phyloP scores from a whole-genome alignment of 2,329 filamentous ascomycete species.

The Xylariaceae sp. region DNA sequence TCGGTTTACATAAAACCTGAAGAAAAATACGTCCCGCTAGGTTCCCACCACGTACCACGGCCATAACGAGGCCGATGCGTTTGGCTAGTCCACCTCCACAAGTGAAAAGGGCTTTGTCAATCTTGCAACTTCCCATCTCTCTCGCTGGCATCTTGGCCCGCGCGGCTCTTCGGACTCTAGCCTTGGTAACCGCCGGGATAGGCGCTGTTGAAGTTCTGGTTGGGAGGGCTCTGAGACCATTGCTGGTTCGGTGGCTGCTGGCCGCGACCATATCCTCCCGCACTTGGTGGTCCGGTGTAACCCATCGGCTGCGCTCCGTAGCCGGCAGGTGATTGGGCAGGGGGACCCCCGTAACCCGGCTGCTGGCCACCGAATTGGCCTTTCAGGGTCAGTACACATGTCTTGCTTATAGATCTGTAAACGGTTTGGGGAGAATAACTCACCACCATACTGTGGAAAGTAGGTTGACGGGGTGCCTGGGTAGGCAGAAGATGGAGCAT shows the following conservation, averaged over 20 bases:
- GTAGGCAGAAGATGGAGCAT: conserved; percentile 65
- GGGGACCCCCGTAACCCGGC: conserved; percentile 60
- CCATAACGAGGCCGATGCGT: conserved; percentile 11
- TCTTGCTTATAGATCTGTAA: too few species aligned
- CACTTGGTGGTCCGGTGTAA: conserved; percentile 69
- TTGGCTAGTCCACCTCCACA: conserved; percentile 11
- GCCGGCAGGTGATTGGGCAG: conserved; percentile 57
- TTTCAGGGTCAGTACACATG: conserved; percentile 34
- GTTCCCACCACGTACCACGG: conserved; percentile 13
- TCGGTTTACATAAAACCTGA: conserved; percentile 20
- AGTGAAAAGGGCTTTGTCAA: conserved; percentile 11
- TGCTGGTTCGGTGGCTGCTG: conserved; percentile 55
- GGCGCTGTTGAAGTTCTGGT: conserved; percentile 58
- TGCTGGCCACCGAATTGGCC: conserved; percentile 62
- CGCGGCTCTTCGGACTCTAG: conserved; percentile 31
- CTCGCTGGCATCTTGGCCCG: conserved; percentile 4
- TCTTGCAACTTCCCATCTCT: conserved; percentile 12
- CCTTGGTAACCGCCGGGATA: conserved; percentile 63
- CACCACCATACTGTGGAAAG: conserved; percentile 92
- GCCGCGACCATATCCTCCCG: conserved; percentile 81
- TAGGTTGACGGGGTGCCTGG: conserved; percentile 75
- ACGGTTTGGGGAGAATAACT: too few species aligned
- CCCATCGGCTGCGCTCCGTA: conserved; percentile 66
- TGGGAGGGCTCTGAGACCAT: conserved; percentile 47
- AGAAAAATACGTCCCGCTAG: conserved; percentile 19